A percentile compares a stretch with the other conserved stretches of the same genome.
phyloP scores from a whole-genome alignment of 805 yeast genomes.

The Spathaspora passalidarum region DNA sequence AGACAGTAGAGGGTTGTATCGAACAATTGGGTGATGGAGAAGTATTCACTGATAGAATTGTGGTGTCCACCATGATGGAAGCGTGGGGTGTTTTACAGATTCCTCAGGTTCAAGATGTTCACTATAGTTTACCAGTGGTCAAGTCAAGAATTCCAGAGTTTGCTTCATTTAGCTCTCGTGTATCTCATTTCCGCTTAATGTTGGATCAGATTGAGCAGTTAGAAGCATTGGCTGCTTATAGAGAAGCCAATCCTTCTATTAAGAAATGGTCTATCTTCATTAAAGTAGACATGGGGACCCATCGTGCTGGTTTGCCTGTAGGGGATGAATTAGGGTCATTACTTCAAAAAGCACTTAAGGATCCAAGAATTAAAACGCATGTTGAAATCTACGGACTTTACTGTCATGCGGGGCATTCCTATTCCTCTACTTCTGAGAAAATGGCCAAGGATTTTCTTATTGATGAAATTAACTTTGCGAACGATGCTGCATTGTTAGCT shows the following conservation, averaged over 20 bases:
- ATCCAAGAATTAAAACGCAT: slow-evolving; percentile 20
- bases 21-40: slow-evolving; percentile 47
- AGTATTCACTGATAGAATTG: slow-evolving; percentile 44
- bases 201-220: slow-evolving; percentile 61
- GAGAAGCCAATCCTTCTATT: slow-evolving; percentile 15
- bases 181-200: slow-evolving; percentile 52
- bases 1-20: slow-evolving; percentile 56
- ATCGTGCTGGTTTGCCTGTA: slow-evolving; percentile 59
- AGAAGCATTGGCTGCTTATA: slow-evolving; percentile 40
- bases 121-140: slow-evolving; percentile 43
- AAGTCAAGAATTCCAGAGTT: slow-evolving; percentile 49
- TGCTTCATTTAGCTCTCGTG: slow-evolving; percentile 36
- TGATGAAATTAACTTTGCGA: slow-evolving; percentile 58
- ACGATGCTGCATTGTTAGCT: slow-evolving; percentile 47
- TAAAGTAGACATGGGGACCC: slow-evolving; percentile 69
- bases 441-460: slow-evolving; percentile 48
- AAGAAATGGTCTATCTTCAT: slow-evolving; percentile 61
- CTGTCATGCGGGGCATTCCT: slow-evolving; percentile 80
- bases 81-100: slow-evolving; percentile 51
- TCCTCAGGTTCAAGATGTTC: slow-evolving; percentile 29
- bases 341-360: slow-evolving; percentile 25
- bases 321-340: slow-evolving; percentile 34
- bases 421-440: slow-evolving; percentile 42
- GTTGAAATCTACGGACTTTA: slow-evolving; percentile 64
- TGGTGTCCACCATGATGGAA: slow-evolving; percentile 69